Base-by-base conservation (phyloP, 2,329 filamentous ascomycete genomes). In the Ophiostoma triangulosporum region DNA sequence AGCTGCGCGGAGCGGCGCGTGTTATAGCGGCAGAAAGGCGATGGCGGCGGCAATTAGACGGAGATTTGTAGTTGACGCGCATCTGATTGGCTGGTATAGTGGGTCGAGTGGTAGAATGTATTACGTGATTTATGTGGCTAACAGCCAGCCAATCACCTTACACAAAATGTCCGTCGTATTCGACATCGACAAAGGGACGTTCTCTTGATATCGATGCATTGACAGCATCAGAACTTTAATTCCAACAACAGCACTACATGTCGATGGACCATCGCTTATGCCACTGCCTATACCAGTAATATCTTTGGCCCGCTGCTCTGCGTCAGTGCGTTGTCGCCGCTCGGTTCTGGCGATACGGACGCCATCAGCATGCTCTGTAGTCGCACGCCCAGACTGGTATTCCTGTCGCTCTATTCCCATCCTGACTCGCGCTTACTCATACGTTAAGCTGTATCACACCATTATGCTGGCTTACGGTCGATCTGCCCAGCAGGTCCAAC, bases 11-110 rank as follows among this genome's bases (percentile, higher is more conserved):
- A 36, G 33, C 33, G 17, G 35, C 35, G 35, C 35, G 35, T 38
- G 1, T 59, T 57, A 35, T 56, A 56, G 50, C 51, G 54, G 3
- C 56, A 57, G 27, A 59, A 60, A 17, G 57, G 60, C 3, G 57
- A 59, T 38, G 50, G 58, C 17, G 38, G 11, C 38, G 38, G 38
- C 38, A 43, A 24, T 24, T 22, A 43, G 38, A 24, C 38, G 38
- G 38, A 24, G 38, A 43, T 43, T 43, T 24, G 11, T 43, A 40
- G 38, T 43, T 43, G 11, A 12, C 20, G 20, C 3, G 9, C 9
- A 22, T 15, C 2, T 14, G 4, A 24, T 43, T 43, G 38, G 38
- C 6, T 24, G 20, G 1, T 15, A 43, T 24, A 43, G 38, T 26
- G 38, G 38, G 12, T 12, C 38, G 35, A 14, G 20, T 8, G 1